phyloP scores from a whole-genome alignment of 495 filamentous ascomycete genomes.

The Cairneyella variabilis region DNA sequence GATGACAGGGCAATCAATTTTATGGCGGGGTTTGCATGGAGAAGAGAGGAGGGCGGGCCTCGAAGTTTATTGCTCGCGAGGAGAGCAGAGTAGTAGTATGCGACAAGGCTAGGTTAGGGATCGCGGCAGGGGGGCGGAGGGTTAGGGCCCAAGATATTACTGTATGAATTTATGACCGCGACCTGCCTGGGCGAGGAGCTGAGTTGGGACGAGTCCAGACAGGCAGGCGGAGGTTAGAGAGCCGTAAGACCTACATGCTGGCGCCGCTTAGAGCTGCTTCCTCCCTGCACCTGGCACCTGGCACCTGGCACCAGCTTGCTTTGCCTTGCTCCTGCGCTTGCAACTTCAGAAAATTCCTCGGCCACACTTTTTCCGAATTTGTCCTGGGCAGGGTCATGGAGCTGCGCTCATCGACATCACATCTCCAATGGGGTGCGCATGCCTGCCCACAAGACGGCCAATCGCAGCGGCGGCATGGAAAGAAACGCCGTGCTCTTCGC shows the following conservation, averaged over 20 bases:
- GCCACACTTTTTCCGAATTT: conserved; percentile 23
- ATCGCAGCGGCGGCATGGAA: neutral
- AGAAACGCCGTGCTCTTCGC: neutral
- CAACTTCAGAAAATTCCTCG: too few relatives aligned
- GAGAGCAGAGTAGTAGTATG: neutral
- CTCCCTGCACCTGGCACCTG: too few relatives aligned
- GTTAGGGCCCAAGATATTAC: neutral
- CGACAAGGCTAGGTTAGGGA: too few relatives aligned
- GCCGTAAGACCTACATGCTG: too few relatives aligned
- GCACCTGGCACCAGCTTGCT: too few relatives aligned
- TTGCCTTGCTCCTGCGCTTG: too few relatives aligned
- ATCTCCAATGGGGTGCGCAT: neutral
- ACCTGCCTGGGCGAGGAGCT: too few relatives aligned
- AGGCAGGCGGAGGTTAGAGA: too few relatives aligned
- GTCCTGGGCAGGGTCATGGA: neutral
- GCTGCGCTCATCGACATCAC: neutral
- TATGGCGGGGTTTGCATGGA: conserved; percentile 29
- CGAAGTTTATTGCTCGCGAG: conserved; percentile 17
- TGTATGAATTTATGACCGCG: too few relatives aligned
- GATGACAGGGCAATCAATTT: conserved; percentile 21
- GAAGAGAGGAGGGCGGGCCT: conserved; percentile 10
- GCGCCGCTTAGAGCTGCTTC: too few relatives aligned
- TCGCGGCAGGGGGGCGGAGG: conserved; percentile 1
- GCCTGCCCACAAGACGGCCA: neutral
- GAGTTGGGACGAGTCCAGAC: too few relatives aligned